Base-by-base conservation (phyloP, 1,284 basidiomycete species). In the Singerocomus rubriflavus region DNA sequence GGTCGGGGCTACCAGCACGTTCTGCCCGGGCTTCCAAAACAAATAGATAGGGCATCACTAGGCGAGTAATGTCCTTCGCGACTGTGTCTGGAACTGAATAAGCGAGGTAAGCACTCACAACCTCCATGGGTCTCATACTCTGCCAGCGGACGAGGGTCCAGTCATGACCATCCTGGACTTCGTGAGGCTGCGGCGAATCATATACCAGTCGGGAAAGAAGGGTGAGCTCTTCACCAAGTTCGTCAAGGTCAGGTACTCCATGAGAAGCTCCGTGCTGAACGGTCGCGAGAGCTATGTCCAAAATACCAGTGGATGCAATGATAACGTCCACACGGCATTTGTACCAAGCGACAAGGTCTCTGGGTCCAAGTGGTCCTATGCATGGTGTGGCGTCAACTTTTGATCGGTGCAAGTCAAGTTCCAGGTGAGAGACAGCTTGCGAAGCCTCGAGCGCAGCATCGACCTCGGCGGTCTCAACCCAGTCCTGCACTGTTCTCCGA, bases 31-130 rank as follows among this genome's bases (percentile, higher is more conserved):
- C 81, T 68, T 96, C 92, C 17, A 96, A 75, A 17, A 96, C 91
- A 58, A 88, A 94, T 1, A 97, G 79, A 65, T 95, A 98, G 1
- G 94, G 94, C 70, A 93, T 77, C 48, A 93, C 89, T 27, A 96
- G 82, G 29, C 77, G 78, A 25, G 78, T 74, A 45, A 97, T 85
- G 59, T 93, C 85, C 41, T 69, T 68, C 2, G 84, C 79, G n/a
- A 97, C 62, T 13, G 78, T 80, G 3, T 76, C 72, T 4, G 86
- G 75, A 1, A 80, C 82, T 8, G 92, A 87, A 64, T 84, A 72
- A 6, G 79, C 71, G 8, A 96, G 79, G 66, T 95, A 96, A 25
- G 87, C 87, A 13, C 71, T 71, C 50, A 97, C 74, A 31, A 91
- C 77, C 12, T 81, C 75, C 4, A 76, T 67, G 8, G 89, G 80